phyloP scores from a whole-genome alignment of 1,284 basidiomycete genomes.

The Leccinum subspadiceum region DNA sequence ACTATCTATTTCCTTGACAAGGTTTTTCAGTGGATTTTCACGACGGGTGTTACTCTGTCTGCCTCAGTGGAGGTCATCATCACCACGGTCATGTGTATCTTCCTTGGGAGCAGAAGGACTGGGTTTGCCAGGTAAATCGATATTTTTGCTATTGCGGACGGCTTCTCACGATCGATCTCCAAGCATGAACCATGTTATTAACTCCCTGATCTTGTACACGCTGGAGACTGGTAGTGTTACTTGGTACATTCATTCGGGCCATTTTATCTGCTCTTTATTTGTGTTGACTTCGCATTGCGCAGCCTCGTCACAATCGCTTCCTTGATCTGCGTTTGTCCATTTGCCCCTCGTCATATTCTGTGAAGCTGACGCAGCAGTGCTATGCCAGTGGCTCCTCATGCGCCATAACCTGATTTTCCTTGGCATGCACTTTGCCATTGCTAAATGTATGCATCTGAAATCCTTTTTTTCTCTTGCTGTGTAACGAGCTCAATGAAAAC shows the following conservation, averaged over 20 bases:
- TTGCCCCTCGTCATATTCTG: not conserved
- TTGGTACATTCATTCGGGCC: slow-evolving; percentile 30
- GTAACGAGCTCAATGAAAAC: not conserved
- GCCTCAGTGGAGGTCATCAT: slow-evolving; percentile 51
- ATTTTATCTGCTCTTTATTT: slow-evolving; percentile 15
- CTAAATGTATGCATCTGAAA: slow-evolving; percentile 38
- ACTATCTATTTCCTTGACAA: not conserved
- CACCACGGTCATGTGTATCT: slow-evolving; percentile 46
- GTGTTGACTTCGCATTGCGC: slow-evolving; percentile 19
- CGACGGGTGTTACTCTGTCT: slow-evolving; percentile 50
- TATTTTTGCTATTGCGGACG: not conserved
- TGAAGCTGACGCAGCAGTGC: not conserved
- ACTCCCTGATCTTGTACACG: slow-evolving; percentile 50
- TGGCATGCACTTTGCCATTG: slow-evolving; percentile 51
- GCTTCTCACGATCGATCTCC: slow-evolving; percentile 2
- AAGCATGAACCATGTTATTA: slow-evolving; percentile 50
- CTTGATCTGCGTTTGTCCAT: slow-evolving; percentile 42
- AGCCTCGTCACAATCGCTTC: slow-evolving; percentile 36
- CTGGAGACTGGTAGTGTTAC: slow-evolving; percentile 53
- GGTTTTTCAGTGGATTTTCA: slow-evolving; percentile 47
- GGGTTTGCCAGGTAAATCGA: slow-evolving; percentile 38
- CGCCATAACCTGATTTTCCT: slow-evolving; percentile 47
- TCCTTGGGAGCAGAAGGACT: slow-evolving; percentile 43
- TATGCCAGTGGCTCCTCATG: slow-evolving; percentile 46
- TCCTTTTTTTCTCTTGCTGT: not conserved